These are phyloP conservation scores for Xylaria digitata DNA, from an alignment of 2,329 filamentous ascomycete genomes.

Conservation along the genomic window DNA sequence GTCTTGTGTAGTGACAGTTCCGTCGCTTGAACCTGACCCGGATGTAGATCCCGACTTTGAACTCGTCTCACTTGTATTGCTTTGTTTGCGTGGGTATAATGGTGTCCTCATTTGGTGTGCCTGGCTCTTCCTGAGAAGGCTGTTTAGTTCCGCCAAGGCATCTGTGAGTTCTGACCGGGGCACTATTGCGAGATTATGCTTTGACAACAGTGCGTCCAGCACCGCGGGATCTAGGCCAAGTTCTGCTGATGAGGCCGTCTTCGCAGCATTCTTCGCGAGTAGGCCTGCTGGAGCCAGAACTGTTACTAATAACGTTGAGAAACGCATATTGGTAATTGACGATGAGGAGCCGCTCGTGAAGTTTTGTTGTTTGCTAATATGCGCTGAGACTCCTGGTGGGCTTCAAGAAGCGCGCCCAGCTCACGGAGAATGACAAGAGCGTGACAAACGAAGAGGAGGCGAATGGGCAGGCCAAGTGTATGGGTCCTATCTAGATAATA, in stretches of 20 bases:
- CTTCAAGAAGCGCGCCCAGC: conserved; percentile 37
- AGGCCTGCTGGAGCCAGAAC: conserved; percentile 52
- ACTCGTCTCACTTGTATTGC: conserved; percentile 39
- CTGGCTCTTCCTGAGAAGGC: conserved; percentile 53
- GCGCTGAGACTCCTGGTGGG: conserved; percentile 38
- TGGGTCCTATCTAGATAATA: conserved; percentile 16
- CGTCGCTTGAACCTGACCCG: conserved; percentile 32
- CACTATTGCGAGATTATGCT: conserved; percentile 58
- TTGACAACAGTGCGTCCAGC: conserved; percentile 56
- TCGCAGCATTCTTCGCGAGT: conserved; percentile 45
- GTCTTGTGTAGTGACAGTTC: conserved; percentile 13
- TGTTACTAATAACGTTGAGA: conserved; percentile 52
- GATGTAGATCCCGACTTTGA: conserved; percentile 36
- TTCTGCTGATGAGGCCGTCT: conserved; percentile 49
- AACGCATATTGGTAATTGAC: conserved; percentile 51
- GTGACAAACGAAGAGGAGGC: conserved; percentile 18
- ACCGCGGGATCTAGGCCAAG: conserved; percentile 44
- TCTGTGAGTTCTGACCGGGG: conserved; percentile 60
- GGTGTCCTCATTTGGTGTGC: conserved; percentile 45
- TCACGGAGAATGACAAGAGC: conserved; percentile 34
- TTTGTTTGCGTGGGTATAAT: conserved; percentile 44
- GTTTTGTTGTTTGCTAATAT: conserved; percentile 37
- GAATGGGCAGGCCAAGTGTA: conserved; percentile 15
- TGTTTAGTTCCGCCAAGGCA: conserved; percentile 56
- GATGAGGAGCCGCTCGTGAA: conserved; percentile 30